A percentile compares a stretch with the other conserved stretches of the same genome.
These are phyloP conservation scores for Epicoccum nigrum DNA, from an alignment of 2,329 filamentous ascomycete species.

Conservation along the genomic window DNA sequence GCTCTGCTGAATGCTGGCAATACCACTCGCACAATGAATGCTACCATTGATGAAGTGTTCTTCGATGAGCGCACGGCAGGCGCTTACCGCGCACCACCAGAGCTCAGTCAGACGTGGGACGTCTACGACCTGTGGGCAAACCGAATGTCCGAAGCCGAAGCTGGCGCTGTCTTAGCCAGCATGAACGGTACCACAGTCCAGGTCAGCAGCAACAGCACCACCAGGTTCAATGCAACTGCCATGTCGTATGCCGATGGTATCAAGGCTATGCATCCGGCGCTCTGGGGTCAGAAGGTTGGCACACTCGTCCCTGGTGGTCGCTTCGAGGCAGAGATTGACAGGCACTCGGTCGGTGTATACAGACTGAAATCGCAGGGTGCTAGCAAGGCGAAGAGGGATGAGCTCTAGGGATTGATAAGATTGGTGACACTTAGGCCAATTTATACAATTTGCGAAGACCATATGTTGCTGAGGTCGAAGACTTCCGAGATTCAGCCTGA, in stretches of 20 bases:
- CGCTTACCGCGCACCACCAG: slow-evolving; percentile 45
- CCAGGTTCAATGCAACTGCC: slow-evolving; percentile 57
- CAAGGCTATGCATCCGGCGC: slow-evolving; percentile 48
- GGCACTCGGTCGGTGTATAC: slow-evolving; percentile 60
- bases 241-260: slow-evolving; percentile 58
- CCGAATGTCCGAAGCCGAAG: slow-evolving; percentile 57
- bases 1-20: slow-evolving; percentile 60
- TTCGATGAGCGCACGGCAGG: slow-evolving; percentile 53
- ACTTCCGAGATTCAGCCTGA: not conserved
- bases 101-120: slow-evolving; percentile 57
- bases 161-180: slow-evolving; percentile 53
- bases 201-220: slow-evolving; percentile 41
- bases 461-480: not conserved
- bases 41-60: slow-evolving; percentile 61
- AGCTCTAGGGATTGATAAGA: slow-evolving; percentile 47
- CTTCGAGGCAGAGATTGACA: slow-evolving; percentile 52
- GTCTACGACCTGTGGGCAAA: slow-evolving; percentile 62
- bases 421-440: no score
- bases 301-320: slow-evolving; percentile 53
- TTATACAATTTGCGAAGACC: no score
- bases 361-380: slow-evolving; percentile 49
- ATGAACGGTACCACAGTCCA: slow-evolving; percentile 50
- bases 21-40: slow-evolving; percentile 52
- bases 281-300: slow-evolving; percentile 56
- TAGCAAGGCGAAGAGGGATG: slow-evolving; percentile 50